phyloP scores from a whole-genome alignment of 768 basidiomycete species.

The Boletus coccyginus region DNA sequence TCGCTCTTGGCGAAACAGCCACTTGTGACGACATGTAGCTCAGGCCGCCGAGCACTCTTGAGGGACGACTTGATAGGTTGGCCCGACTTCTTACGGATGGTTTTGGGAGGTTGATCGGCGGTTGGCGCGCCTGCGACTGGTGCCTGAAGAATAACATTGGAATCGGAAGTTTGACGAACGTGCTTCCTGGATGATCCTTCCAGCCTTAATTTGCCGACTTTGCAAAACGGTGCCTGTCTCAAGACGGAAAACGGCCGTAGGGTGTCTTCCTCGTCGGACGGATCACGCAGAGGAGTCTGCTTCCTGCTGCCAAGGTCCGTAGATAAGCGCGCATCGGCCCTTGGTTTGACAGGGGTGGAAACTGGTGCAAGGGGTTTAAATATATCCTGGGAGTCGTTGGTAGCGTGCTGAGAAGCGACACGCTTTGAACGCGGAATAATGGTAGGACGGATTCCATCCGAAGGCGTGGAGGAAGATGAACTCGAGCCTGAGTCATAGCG shows the following conservation, averaged over 20 bases:
- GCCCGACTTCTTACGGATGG: slow-evolving; percentile 88
- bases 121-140: background rate
- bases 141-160: slow-evolving; percentile 4
- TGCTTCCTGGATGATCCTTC: slow-evolving; percentile 21
- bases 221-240: slow-evolving; percentile 19
- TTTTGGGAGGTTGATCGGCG: slow-evolving; percentile 26
- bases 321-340: slow-evolving; percentile 4
- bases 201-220: slow-evolving; percentile 23
- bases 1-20: slow-evolving; percentile 60
- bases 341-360: slow-evolving; percentile 33
- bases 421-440: slow-evolving; percentile 39
- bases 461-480: slow-evolving; percentile 38
- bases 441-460: slow-evolving; percentile 36
- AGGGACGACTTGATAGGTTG: slow-evolving; percentile 90
- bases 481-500: slow-evolving; percentile 31
- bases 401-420: slow-evolving; percentile 27
- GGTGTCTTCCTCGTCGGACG: slow-evolving; percentile 32
- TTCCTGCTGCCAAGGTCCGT: slow-evolving; percentile 14
- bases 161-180: slow-evolving; percentile 24
- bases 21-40: slow-evolving; percentile 51
- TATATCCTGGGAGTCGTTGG: slow-evolving; percentile 22
- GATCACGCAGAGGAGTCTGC: slow-evolving; percentile 20
- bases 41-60: slow-evolving; percentile 62
- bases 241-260: slow-evolving; percentile 19
- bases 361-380: slow-evolving; percentile 43